Evolutionary conservation across 495 filamentous ascomycete genomes (phyloP), one percentile per base, ranked within the genome.

Genomic region (Tirmania nivea): DNA sequence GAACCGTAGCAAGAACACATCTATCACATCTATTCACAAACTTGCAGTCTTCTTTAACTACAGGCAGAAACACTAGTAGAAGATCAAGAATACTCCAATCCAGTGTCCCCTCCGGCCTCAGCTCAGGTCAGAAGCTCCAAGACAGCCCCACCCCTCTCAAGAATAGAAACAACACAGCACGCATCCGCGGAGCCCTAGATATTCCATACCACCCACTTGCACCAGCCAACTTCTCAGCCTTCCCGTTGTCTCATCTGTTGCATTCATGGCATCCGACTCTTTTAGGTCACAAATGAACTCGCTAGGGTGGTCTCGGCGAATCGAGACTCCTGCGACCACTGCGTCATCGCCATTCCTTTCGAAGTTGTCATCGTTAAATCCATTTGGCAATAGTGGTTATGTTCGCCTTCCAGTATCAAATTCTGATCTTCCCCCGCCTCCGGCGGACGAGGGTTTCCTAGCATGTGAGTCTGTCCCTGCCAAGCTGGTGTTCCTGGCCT

Each of bases 371-470:
- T 84, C 81, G 14, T 67, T 86, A 55, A 97, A 97, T 63, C 90
- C 89, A 4, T 95, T 96, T 65, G 77, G 83, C 36, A 75, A 78
- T 66, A 76, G 80, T 62, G 90, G 90, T 60, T 92, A 93, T 79
- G 79, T 95, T 56, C 78, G 84, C 69, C 78, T 97, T 37, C 90
- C 90, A 50, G 93, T 84, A 63, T 82, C 67, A 49, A 86, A 94
- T 66, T 75, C 69, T 52, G 76, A 63, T 17, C 52, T 86, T 35
- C 90, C 87, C 47, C 86, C 89, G 55, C 86, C 86, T 37, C 70
- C 94, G 25, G 89, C 96, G 69, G 90, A 97, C 59, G 90, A 94
- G 67, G 83, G 78, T 50, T 95, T 83, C 77, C 87, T 97, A 76
- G 84, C 83, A 56, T 72, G 90, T 97, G 78, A 89, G 90, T 92